Percentiles rank a stretch among this genome's conserved stretches.
Conservation (phyloP, 495 filamentous ascomycete genomes). For the Penicillium robsamsonii region DNA sequence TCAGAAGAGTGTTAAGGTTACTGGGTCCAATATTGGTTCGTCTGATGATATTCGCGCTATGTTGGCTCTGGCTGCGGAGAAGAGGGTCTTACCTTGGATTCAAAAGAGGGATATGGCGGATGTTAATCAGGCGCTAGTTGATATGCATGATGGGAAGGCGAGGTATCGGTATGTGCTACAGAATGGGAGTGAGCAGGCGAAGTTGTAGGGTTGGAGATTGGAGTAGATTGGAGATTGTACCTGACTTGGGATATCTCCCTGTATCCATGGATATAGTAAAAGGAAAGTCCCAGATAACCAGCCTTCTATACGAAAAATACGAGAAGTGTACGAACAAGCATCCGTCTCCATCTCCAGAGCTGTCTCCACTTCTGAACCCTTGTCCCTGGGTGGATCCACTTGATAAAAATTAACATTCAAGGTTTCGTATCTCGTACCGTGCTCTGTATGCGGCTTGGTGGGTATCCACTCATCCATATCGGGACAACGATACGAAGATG, state of each 20-base stretch:
- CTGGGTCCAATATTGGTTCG: conserved; percentile 71
- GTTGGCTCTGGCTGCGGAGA: conserved; percentile 72
- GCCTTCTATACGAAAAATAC: no score
- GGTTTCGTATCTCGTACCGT: neutral
- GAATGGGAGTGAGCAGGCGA: conserved; percentile 50
- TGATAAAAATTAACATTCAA: neutral
- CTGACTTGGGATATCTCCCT: no score
- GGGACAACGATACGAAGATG: neutral
- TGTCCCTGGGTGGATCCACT: neutral
- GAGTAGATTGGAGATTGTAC: no score
- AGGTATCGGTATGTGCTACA: conserved; percentile 73
- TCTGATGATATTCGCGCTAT: conserved; percentile 75
- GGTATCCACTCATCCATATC: neutral
- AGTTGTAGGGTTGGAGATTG: conserved; percentile 21
- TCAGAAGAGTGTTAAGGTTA: conserved; percentile 65
- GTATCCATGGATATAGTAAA: no score
- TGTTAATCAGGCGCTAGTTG: conserved; percentile 64
- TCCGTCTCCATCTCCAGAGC: no score
- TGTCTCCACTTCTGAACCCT: no score
- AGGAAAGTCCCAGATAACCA: no score
- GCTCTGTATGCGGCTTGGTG: neutral
- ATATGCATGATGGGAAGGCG: conserved; percentile 67
- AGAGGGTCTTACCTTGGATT: conserved; percentile 73
- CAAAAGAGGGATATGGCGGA: conserved; percentile 67
- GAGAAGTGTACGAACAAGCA: no score